Evolutionary conservation across 1,284 basidiomycete genomes (phyloP), one percentile per base, ranked within the genome.

Genomic region (Austroboletus niveus): DNA sequence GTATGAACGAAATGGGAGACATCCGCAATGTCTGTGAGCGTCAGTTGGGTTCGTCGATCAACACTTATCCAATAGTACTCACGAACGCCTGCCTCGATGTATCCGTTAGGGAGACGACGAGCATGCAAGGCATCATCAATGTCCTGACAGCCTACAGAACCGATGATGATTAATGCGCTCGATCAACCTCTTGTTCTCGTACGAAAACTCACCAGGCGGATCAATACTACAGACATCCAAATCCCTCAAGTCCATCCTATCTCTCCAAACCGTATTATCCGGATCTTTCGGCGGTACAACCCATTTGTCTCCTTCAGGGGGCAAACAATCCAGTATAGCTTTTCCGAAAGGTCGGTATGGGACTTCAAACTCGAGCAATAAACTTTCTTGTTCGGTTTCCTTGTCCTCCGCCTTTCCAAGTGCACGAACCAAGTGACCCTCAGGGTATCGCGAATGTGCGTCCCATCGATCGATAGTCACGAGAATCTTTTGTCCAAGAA

Each of bases 71-170:
- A 36, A 43, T 15, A 44, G 20, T 15, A 90, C 94, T 79, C 63
- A 97, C 94, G 96, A 58, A 99, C 97, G 47, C 97, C 97, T 30
- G 94, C 94, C 69, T 99, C 92, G 56, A 98, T 92, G 69, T 97
- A 95, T 3, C 96, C 96, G 64, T 97, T 98, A 0, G 93, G 85
- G 29, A 99, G 75, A 44, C 72, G 77, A 48, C 89, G 81, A 9
- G 97, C 97, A 70, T 99, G 97, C n/a, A 99, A 74, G 0, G 97
- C 97, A 70, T 99, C 97, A 67, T 99, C 97, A 41, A 99, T 99
- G 72, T 99, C 97, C 66, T 98, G 94, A 71, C 97, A 99, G 36
- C 87, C 94, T 89, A 20, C 8, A 39, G 8, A 11, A 31, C n/a
- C 43, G 30, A 39, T 24, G 11, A 42, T 8, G 35, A 31, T 34